Evolutionary conservation across 2,329 filamentous ascomycete genomes (phyloP).

Genomic region (Trichophyton benhamiae): DNA sequence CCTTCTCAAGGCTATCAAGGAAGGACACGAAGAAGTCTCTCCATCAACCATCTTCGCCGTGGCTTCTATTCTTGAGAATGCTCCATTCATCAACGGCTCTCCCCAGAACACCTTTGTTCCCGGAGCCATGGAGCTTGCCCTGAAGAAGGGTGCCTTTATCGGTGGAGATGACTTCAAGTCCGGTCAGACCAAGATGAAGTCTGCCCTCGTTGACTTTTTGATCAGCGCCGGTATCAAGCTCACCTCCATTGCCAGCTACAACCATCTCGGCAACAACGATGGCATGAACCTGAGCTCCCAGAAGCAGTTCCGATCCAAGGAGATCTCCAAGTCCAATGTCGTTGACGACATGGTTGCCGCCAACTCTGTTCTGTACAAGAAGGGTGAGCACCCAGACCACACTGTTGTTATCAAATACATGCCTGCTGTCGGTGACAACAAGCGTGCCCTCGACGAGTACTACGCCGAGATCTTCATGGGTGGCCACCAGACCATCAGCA

Average conservation of each 20-base stretch:
- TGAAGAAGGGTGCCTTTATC: constrained; percentile 77
- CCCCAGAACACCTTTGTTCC: constrained; percentile 99
- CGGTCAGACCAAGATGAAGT: constrained; percentile 99
- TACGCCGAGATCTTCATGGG: constrained; percentile 99
- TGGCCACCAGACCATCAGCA: constrained; percentile 91
- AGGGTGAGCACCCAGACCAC: constrained; percentile 92
- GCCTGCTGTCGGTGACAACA: constrained; percentile 97
- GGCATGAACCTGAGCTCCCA: constrained; percentile 97
- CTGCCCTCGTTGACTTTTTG: constrained; percentile 92
- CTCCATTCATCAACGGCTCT: constrained; percentile 97
- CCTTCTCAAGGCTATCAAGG: constrained; percentile 73
- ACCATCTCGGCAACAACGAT: constrained; percentile 98
- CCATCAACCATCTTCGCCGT: constrained; percentile 95
- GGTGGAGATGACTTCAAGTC: constrained; percentile 99
- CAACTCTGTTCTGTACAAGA: constrained; percentile 78
- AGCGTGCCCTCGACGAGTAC: constrained; percentile 97
- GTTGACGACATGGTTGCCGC: constrained; percentile 99
- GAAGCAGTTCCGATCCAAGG: constrained; percentile 98
- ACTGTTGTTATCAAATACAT: constrained; percentile 99
- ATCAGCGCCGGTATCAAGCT: constrained; percentile 98
- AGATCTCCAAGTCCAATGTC: constrained; percentile 98
- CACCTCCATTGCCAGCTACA: constrained; percentile 97
- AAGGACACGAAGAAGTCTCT: constrained; percentile 78
- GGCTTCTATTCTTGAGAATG: constrained; percentile 76
- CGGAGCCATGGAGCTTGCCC: constrained; percentile 77